A percentile compares a stretch with the other conserved stretches of the same genome.
Evolutionary conservation across 495 filamentous ascomycete genomes (phyloP).

Genomic region (Penicillium bialowiezense): DNA sequence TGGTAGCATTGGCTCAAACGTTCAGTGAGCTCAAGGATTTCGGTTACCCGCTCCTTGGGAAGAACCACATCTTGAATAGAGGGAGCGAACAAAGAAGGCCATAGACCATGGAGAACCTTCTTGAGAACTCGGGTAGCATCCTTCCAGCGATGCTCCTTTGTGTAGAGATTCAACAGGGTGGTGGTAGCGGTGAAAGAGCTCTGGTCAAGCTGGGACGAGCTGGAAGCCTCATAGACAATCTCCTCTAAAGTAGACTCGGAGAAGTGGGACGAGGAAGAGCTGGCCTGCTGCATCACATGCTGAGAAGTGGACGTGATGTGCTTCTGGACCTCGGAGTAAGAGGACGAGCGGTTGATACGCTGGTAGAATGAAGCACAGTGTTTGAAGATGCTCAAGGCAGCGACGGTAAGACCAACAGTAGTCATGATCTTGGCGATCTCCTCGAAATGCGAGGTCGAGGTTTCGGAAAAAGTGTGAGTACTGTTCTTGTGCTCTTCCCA

Average conservation of each 20-base stretch:
- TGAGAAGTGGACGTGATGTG: conserved; percentile 18
- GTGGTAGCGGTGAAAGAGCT: conserved; percentile 27
- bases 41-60: conserved; percentile 24
- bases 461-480: conserved; percentile 21
- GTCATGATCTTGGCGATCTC: conserved; percentile 37
- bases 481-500: conserved; percentile 34
- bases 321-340: conserved; percentile 29
- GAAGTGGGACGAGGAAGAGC: conserved; percentile 20
- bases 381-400: conserved; percentile 35
- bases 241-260: conserved; percentile 32
- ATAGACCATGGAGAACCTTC: conserved; percentile 30
- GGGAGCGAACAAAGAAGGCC: conserved; percentile 33
- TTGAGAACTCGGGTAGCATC: conserved; percentile 37
- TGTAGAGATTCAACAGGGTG: conserved; percentile 28
- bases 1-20: conserved; percentile 33
- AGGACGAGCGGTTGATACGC: conserved; percentile 27
- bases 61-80: conserved; percentile 33
- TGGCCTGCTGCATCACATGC: conserved; percentile 28
- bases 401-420: conserved; percentile 26
- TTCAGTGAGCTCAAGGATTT: conserved; percentile 29
- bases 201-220: conserved; percentile 23
- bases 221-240: conserved; percentile 32
- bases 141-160: conserved; percentile 36
- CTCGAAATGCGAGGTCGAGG: conserved; percentile 24
- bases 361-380: conserved; percentile 28